Conservation (phyloP, 106 monocot species). For the Dendrobium huoshanense region DNA sequence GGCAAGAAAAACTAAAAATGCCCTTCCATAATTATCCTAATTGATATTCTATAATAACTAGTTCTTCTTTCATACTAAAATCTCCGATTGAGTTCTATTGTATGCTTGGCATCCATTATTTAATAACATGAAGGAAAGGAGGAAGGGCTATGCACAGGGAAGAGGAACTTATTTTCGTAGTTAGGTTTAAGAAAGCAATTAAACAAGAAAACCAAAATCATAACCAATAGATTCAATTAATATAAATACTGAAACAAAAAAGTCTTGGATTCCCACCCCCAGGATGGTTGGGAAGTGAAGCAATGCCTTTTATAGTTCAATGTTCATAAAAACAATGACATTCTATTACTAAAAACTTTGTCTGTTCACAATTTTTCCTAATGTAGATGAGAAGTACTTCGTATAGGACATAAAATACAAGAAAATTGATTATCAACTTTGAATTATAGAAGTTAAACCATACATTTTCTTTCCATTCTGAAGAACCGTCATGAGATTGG, state of each 20-base stretch:
- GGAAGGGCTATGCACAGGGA: neutral
- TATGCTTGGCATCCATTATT: neutral
- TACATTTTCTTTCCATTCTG: conserved; percentile 96
- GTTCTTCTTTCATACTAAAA: too few species aligned
- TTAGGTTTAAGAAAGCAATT: neutral
- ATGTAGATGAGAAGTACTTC: neutral
- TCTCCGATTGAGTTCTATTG: neutral
- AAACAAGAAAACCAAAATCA: neutral
- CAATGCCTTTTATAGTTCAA: neutral
- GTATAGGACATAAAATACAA: neutral
- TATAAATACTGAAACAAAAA: too few species aligned
- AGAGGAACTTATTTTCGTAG: neutral
- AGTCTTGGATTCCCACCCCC: neutral
- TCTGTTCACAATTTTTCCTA: neutral
- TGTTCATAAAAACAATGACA: neutral
- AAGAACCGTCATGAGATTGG: conserved; percentile 55
- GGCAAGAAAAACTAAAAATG: neutral
- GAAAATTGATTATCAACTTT: neutral
- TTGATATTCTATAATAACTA: too few species aligned
- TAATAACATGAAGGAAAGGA: neutral
- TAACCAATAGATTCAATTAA: too few species aligned
- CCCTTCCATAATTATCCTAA: neutral
- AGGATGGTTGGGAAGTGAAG: neutral
- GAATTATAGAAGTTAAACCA: conserved; percentile 4
- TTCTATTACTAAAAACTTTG: neutral